Conservation (phyloP, 352 stramenopile species). For the Phytophthora ramorum region DNA sequence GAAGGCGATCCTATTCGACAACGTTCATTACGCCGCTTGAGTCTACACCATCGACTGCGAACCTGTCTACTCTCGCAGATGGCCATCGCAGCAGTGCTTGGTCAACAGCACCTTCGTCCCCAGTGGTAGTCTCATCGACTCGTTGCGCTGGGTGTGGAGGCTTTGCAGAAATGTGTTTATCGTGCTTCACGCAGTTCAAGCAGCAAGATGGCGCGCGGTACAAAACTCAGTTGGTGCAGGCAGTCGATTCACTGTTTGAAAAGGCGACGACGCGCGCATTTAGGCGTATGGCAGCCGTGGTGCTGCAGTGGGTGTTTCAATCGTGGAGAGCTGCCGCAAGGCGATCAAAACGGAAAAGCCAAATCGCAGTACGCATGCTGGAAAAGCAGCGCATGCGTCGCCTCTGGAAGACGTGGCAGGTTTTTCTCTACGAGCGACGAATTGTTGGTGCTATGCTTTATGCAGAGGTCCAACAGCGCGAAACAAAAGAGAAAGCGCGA, state of each 20-base stretch:
- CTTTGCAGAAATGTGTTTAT: slow-evolving; percentile 73
- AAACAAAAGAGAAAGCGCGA: slow-evolving; percentile 40
- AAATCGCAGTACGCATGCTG: slow-evolving; percentile 26
- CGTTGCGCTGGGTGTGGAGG: slow-evolving; percentile 69
- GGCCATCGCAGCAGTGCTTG: slow-evolving; percentile 13
- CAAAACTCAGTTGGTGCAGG: slow-evolving; percentile 69
- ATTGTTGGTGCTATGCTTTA: slow-evolving; percentile 82
- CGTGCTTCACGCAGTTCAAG: slow-evolving; percentile 73
- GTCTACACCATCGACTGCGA: not conserved
- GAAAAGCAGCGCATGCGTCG: slow-evolving; percentile 43
- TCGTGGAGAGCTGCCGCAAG: slow-evolving; percentile 54
- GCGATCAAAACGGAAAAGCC: slow-evolving; percentile 37
- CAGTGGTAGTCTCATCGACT: slow-evolving; percentile 21
- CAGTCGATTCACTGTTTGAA: slow-evolving; percentile 69
- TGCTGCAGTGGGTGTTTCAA: slow-evolving; percentile 71
- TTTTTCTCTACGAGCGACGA: slow-evolving; percentile 63
- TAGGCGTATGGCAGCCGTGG: slow-evolving; percentile 59
- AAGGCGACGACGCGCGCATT: slow-evolving; percentile 68
- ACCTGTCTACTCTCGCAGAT: slow-evolving; percentile 2
- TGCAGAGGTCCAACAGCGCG: slow-evolving; percentile 61
- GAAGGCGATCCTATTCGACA: not conserved
- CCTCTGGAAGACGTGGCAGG: slow-evolving; percentile 56
- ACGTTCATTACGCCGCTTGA: slow-evolving; percentile 25
- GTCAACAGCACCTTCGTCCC: slow-evolving; percentile 6
- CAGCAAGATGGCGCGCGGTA: slow-evolving; percentile 64